These are phyloP conservation scores for Helichrysum umbraculigerum DNA, from an alignment of 129 eudicot species.

Conservation along the genomic window DNA sequence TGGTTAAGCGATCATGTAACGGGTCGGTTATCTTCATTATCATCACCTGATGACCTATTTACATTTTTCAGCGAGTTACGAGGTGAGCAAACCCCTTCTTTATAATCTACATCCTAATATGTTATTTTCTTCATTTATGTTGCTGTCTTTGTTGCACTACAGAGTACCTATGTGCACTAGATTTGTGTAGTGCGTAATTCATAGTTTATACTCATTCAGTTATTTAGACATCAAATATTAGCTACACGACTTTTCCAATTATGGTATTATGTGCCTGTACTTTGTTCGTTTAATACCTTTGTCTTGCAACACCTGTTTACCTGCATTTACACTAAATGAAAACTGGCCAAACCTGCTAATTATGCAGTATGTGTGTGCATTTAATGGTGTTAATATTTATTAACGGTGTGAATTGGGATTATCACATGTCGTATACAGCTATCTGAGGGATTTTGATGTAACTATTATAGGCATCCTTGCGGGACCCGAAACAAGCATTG, in stretches of 20 bases:
- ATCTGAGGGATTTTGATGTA: neutral
- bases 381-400: neutral
- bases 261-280: neutral
- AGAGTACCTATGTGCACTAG: neutral
- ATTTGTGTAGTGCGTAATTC: neutral
- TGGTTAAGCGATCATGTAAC: slow-evolving; percentile 71
- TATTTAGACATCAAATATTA: neutral
- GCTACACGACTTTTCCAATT: neutral
- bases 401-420: neutral
- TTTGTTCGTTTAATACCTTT: neutral
- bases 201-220: neutral
- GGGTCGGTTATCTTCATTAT: slow-evolving; percentile 55
- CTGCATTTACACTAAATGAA: neutral
- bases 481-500: slow-evolving; percentile 65
- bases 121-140: neutral
- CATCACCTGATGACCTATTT: slow-evolving; percentile 90
- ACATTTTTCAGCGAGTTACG: slow-evolving; percentile 76
- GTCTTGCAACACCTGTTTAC: neutral
- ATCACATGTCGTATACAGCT: neutral
- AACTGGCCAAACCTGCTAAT: neutral
- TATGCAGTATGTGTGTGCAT: neutral
- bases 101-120: slow-evolving; percentile 9
- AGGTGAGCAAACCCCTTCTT: slow-evolving; percentile 49
- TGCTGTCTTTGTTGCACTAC: slow-evolving; percentile 4
- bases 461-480: slow-evolving; percentile 66